A percentile compares a stretch with the other conserved stretches of the same genome.
These are phyloP conservation scores for Geranium rotundifolium DNA, from an alignment of 345 rosid genomes.

Conservation along the genomic window DNA sequence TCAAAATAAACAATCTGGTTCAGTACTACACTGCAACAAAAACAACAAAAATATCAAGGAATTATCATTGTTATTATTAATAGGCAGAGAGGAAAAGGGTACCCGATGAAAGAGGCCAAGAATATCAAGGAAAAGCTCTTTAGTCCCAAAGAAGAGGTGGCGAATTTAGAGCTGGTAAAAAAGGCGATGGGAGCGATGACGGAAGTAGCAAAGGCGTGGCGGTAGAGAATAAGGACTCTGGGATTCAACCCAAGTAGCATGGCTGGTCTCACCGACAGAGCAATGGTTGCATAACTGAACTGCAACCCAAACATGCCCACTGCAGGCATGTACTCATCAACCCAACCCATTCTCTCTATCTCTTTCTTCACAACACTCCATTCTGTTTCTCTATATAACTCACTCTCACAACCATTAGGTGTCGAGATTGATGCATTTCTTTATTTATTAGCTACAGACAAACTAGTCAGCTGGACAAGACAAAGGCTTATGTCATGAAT, in stretches of 20 bases:
- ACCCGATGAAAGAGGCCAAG: slow-evolving; percentile 34
- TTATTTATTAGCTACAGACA: too few relatives aligned
- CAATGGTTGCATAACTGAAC: slow-evolving; percentile 16
- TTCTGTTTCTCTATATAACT: too few relatives aligned
- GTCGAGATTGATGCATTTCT: too few relatives aligned
- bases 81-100: neutral
- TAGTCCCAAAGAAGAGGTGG: slow-evolving; percentile 14
- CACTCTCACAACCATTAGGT: too few relatives aligned
- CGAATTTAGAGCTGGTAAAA: slow-evolving; percentile 11
- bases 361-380: too few relatives aligned
- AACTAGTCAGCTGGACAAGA: too few relatives aligned
- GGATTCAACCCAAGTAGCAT: slow-evolving; percentile 33
- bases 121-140: slow-evolving; percentile 30
- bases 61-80: too few relatives aligned
- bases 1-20: slow-evolving; percentile 29
- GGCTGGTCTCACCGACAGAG: slow-evolving; percentile 28
- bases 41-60: neutral
- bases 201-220: slow-evolving; percentile 30
- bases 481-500: too few relatives aligned
- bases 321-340: slow-evolving; percentile 18
- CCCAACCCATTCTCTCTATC: too few relatives aligned
- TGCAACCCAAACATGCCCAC: slow-evolving; percentile 31
- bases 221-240: slow-evolving; percentile 27
- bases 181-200: slow-evolving; percentile 26
- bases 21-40: slow-evolving; percentile 19